Conservation (phyloP, 768 basidiomycete species). For the Epithele typhae region DNA sequence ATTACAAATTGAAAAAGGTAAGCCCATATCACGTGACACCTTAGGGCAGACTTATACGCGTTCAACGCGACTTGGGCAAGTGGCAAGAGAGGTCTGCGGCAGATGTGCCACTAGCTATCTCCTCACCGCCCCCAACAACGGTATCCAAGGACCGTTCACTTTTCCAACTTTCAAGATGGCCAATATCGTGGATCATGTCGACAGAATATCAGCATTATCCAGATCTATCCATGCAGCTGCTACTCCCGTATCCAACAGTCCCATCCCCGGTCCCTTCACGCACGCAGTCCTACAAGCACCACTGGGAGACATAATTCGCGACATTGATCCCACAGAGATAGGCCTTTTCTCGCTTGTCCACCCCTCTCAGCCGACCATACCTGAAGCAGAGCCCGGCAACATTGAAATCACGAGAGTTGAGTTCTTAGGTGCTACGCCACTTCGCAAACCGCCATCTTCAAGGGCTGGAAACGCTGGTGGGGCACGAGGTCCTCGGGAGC, state of each 20-base stretch:
- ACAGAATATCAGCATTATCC: conserved; percentile 54
- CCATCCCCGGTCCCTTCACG: conserved; percentile 47
- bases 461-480: conserved; percentile 29
- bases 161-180: conserved; percentile 5
- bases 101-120: background rate
- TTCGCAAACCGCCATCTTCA: conserved; percentile 44
- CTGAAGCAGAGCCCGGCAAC: conserved; percentile 22
- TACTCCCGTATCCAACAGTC: conserved; percentile 1
- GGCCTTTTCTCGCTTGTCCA: conserved; percentile 66
- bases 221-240: conserved; percentile 40
- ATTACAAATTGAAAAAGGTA: too few species aligned
- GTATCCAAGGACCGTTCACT: too few species aligned
- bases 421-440: conserved; percentile 69
- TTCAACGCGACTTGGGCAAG: background rate
- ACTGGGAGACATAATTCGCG: conserved; percentile 76
- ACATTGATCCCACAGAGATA: conserved; percentile 72
- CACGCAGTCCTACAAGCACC: conserved; percentile 56
- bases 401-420: conserved; percentile 58
- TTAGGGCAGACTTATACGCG: conserved; percentile 4
- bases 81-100: background rate
- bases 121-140: too few species aligned
- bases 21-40: background rate
- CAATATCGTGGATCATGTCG: conserved; percentile 57
- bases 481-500: conserved; percentile 34
- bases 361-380: conserved; percentile 18